phyloP scores from a whole-genome alignment of 2,329 filamentous ascomycete species.

The Tricladium varicosporioides region DNA sequence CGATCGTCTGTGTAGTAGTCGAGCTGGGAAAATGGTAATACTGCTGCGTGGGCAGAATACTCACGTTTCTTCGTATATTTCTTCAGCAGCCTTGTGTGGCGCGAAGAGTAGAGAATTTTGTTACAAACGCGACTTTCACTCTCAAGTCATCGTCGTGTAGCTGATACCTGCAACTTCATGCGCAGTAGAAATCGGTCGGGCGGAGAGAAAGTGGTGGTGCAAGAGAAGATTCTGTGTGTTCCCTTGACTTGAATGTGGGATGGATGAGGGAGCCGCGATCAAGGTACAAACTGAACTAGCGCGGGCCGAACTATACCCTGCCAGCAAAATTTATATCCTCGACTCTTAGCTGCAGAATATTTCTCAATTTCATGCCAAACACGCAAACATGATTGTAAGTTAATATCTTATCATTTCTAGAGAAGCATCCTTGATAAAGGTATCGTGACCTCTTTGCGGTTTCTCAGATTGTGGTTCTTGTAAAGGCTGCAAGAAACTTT shows the following conservation, averaged over 20 bases:
- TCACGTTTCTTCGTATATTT: slow-evolving; percentile 17
- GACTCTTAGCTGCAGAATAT: not conserved
- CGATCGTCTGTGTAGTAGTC: too few relatives aligned
- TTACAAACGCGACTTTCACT: slow-evolving; percentile 21
- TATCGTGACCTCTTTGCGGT: too few relatives aligned
- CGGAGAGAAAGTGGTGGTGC: not conserved
- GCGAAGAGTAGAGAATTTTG: slow-evolving; percentile 23
- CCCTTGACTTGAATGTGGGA: slow-evolving; percentile 16
- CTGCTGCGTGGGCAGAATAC: not conserved
- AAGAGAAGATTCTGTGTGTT: not conserved
- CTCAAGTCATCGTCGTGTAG: slow-evolving; percentile 33
- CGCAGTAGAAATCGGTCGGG: slow-evolving; percentile 8
- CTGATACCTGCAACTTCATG: slow-evolving; percentile 15
- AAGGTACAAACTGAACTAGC: slow-evolving; percentile 16
- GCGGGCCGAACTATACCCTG: slow-evolving; percentile 17
- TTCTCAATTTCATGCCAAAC: not conserved
- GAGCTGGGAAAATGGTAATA: too few relatives aligned
- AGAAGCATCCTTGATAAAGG: too few relatives aligned
- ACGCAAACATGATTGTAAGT: slow-evolving; percentile 30
- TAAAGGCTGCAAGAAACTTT: too few relatives aligned
- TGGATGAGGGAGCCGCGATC: slow-evolving; percentile 13
- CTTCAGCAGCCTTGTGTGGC: slow-evolving; percentile 33
- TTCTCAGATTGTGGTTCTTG: too few relatives aligned
- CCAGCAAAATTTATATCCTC: slow-evolving; percentile 20
- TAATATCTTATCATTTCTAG: not conserved